phyloP scores from a whole-genome alignment of 1,284 basidiomycete genomes.

The Tilletia caries region DNA sequence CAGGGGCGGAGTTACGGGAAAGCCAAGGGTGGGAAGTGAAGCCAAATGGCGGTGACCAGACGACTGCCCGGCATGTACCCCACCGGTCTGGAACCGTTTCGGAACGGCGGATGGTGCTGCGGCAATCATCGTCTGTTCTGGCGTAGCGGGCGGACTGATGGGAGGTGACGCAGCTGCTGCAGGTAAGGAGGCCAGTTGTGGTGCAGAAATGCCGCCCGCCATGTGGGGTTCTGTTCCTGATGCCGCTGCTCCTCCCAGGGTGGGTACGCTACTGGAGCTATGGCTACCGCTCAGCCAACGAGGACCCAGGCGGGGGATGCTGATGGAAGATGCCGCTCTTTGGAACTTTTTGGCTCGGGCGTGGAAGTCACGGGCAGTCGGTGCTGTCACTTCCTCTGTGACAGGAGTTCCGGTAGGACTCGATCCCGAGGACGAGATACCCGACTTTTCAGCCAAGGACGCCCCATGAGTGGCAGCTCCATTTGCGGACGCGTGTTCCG shows the following conservation, averaged over 20 bases:
- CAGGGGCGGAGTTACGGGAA: neutral
- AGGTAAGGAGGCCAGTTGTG: neutral
- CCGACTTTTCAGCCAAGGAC: neutral
- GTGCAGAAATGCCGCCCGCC: neutral
- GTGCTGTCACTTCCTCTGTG: neutral
- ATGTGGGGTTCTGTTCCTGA: neutral
- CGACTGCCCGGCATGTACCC: too few relatives aligned
- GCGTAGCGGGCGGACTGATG: slow-evolving; percentile 2
- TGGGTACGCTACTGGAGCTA: neutral
- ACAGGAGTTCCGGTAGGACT: neutral
- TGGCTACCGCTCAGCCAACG: neutral
- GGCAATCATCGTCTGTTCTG: neutral
- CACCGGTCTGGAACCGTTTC: neutral
- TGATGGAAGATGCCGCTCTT: neutral
- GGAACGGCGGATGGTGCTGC: neutral
- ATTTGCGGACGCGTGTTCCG: neutral
- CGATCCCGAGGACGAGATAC: neutral
- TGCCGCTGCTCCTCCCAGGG: neutral
- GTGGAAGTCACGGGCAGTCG: neutral
- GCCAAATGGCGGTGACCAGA: neutral
- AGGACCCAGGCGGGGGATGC: neutral
- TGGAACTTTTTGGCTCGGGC: slow-evolving; percentile 4
- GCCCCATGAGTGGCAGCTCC: neutral
- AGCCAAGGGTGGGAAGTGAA: neutral
- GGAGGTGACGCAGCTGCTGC: neutral